A percentile compares a stretch with the other conserved stretches of the same genome.
Conservation (phyloP, 805 yeast species). For the Vanderwaltozyma verrucispora region DNA sequence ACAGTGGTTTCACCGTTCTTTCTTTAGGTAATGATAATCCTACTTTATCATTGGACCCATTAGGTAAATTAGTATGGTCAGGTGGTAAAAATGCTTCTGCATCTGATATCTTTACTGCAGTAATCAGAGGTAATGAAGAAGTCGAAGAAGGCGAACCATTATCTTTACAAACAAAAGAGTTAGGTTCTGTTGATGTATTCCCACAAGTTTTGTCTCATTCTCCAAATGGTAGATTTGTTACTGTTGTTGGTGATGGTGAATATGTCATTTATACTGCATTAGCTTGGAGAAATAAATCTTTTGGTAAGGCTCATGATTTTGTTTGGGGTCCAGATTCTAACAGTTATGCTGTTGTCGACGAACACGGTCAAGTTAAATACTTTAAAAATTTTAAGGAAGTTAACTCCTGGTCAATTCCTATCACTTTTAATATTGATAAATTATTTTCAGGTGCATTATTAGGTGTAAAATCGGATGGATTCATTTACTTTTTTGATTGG, state of each 20-base stretch:
- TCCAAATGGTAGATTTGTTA: conserved; percentile 94
- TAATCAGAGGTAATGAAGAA: conserved; percentile 60
- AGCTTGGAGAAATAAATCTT: conserved; percentile 95
- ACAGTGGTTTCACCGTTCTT: conserved; percentile 83
- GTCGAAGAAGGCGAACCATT: conserved; percentile 73
- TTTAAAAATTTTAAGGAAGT: conserved; percentile 81
- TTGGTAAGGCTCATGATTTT: conserved; percentile 83
- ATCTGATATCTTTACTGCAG: conserved; percentile 70
- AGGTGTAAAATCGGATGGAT: conserved; percentile 76
- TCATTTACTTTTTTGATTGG: conserved; percentile 90
- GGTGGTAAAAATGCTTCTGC: conserved; percentile 51
- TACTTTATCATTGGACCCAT: conserved; percentile 81
- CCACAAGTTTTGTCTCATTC: conserved; percentile 85
- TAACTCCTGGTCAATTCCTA: conserved; percentile 48
- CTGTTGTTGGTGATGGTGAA: conserved; percentile 97
- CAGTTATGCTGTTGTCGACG: conserved; percentile 73
- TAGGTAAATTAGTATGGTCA: conserved; percentile 86
- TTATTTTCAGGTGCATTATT: conserved; percentile 83
- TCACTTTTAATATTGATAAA: conserved; percentile 65
- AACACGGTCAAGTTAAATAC: conserved; percentile 52
- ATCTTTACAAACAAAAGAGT: conserved; percentile 72
- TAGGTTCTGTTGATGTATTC: conserved; percentile 89
- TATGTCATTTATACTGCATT: conserved; percentile 91
- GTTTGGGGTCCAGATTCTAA: conserved; percentile 93
- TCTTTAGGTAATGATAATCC: conserved; percentile 94